Conservation (phyloP, 2,329 filamentous ascomycete genomes). For the Aspergillus awamori region DNA sequence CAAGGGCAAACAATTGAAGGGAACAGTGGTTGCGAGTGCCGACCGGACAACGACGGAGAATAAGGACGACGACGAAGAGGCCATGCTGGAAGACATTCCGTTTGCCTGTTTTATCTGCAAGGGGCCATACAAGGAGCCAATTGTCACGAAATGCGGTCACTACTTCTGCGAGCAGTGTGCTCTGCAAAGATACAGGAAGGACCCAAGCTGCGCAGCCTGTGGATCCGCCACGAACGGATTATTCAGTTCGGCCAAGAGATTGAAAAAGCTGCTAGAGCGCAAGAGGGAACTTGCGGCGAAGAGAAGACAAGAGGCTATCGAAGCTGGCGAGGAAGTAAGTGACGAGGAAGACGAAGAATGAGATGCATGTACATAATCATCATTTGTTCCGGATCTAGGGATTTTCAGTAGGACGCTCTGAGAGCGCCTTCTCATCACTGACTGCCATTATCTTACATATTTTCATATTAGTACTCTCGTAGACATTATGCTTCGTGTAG, state of each 20-base stretch:
- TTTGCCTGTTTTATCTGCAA: slow-evolving; percentile 89
- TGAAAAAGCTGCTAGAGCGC: slow-evolving; percentile 77
- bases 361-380: slow-evolving; percentile 4
- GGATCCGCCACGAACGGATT: slow-evolving; percentile 83
- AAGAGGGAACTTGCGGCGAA: slow-evolving; percentile 63
- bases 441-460: no score
- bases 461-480: neutral
- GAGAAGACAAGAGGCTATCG: slow-evolving; percentile 56
- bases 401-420: neutral
- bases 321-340: slow-evolving; percentile 55
- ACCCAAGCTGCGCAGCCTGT: slow-evolving; percentile 84
- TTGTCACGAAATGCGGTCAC: slow-evolving; percentile 88
- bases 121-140: slow-evolving; percentile 73
- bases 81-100: slow-evolving; percentile 78
- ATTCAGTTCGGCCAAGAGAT: slow-evolving; percentile 82
- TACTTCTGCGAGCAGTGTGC: slow-evolving; percentile 96
- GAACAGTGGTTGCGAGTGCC: slow-evolving; percentile 50
- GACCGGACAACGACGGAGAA: slow-evolving; percentile 47
- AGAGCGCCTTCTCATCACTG: neutral
- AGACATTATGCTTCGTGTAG: no score
- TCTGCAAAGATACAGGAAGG: slow-evolving; percentile 80
- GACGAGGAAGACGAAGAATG: slow-evolving; percentile 46
- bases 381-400: neutral
- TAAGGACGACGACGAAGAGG: slow-evolving; percentile 65
- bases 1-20: slow-evolving; percentile 55